Evolutionary conservation across 2,329 filamentous ascomycete species (phyloP), one percentile per base, ranked within the genome.

Genomic region (Blastomyces gilchristii): DNA sequence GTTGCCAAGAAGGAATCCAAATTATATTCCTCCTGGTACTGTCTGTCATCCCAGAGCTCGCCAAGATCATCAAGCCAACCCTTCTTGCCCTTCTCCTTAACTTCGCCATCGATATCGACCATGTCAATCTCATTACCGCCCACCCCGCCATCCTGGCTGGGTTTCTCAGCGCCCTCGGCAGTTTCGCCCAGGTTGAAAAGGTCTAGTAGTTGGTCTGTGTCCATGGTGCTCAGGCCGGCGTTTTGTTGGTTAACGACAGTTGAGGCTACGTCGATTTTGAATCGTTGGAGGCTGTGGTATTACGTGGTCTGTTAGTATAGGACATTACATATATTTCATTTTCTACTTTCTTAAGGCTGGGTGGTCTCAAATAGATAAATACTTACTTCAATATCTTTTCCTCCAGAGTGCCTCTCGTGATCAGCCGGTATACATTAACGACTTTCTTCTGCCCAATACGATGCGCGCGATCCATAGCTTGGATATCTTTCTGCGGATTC

Each of bases 211-310:
- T 99, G 92, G 72, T 97, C 94, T 49, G 95, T 99, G 75, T 97
- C 93, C 94, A 99, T 99, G 16, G 91, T 95, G 61, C 84, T 88
- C 1, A 99, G 79, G 0, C 94, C 94, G 1, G 94, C 93, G 70
- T 99, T 99, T 78, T 99, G 94, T 77, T 99, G 94, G 75, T 99
- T 99, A 68, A 99, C 95, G 6, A 99, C 94, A 0, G 95, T 99
- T 60, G 89, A 95, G 52, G 94, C 95, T 25, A 99, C 92, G 75
- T 99, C 94, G 71, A 99, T 96, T 82, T 99, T 99, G 87, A 99
- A 99, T 60, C 94, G 88, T 85, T 99, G 94, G 63, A 99, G 86
- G 72, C 89, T 96, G 68, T 58, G 64, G 37, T 22, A 16, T 22
- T 58, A 12, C 45, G 22, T 39, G 41, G 12, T 56, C 53, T 58